These are phyloP conservation scores for Ascochyta koolunga DNA, from an alignment of 2,329 filamentous ascomycete genomes.

Conservation along the genomic window DNA sequence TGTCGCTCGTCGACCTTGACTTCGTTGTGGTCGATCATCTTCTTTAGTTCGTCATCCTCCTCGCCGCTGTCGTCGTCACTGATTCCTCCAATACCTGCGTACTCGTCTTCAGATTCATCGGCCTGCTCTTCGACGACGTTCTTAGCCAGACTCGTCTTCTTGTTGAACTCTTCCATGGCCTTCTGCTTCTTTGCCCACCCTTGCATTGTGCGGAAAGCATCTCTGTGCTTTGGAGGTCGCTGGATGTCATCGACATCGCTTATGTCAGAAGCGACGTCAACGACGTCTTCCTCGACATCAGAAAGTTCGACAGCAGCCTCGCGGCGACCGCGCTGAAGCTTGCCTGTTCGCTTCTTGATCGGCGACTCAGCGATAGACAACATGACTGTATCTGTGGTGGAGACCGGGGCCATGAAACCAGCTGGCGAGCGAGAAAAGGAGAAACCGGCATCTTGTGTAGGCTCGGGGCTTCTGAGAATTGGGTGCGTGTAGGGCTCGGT, in stretches of 20 bases:
- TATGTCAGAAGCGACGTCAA: conserved; percentile 22
- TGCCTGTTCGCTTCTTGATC: conserved; percentile 65
- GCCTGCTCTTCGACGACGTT: conserved; percentile 89
- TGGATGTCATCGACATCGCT: conserved; percentile 37
- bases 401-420: conserved; percentile 65
- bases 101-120: conserved; percentile 97
- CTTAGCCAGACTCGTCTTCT: conserved; percentile 84
- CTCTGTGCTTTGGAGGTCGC: conserved; percentile 48
- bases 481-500: conserved; percentile 56
- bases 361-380: conserved; percentile 67
- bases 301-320: conserved; percentile 50
- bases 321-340: conserved; percentile 55
- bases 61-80: conserved; percentile 85
- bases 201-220: conserved; percentile 74
- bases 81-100: conserved; percentile 87
- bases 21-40: conserved; percentile 86
- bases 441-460: conserved; percentile 82
- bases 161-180: conserved; percentile 67
- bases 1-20: conserved; percentile 80
- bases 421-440: conserved; percentile 72
- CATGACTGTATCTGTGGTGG: conserved; percentile 74
- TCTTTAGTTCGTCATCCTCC: conserved; percentile 75
- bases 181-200: conserved; percentile 65
- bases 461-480: conserved; percentile 73
- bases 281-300: conserved; percentile 53